A percentile compares a stretch with the other conserved stretches of the same genome.
Evolutionary conservation across 23 red algal genomes (phyloP).

Genomic region (Pyropia yezoensis): DNA sequence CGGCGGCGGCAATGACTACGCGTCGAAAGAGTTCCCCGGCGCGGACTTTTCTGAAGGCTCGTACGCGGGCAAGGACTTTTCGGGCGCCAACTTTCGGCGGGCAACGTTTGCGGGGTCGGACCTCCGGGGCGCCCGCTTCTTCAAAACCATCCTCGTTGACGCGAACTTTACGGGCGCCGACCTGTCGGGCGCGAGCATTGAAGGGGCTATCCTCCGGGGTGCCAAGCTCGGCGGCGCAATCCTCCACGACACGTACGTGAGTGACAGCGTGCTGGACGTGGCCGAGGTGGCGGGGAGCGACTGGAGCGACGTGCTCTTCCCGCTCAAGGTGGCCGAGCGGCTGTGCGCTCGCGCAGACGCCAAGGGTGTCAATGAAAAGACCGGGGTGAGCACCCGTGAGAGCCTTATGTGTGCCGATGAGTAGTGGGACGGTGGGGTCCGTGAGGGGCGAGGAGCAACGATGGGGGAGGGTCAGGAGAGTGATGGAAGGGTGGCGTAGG

Average conservation of each 20-base stretch:
- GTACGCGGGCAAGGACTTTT: slow-evolving; percentile 60
- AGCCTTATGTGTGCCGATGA: slow-evolving; percentile 83
- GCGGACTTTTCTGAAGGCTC: slow-evolving; percentile 35
- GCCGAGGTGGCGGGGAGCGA: slow-evolving; percentile 36
- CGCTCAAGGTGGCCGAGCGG: slow-evolving; percentile 21
- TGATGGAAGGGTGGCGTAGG: no score
- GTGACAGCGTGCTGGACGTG: slow-evolving; percentile 58
- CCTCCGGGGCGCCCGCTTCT: slow-evolving; percentile 59
- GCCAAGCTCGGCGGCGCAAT: slow-evolving; percentile 38
- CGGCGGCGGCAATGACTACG: slow-evolving; percentile 79
- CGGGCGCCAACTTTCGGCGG: slow-evolving; percentile 38
- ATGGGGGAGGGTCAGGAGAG: no score
- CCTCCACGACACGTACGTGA: slow-evolving; percentile 55
- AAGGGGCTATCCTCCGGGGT: slow-evolving; percentile 56
- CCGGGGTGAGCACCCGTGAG: slow-evolving; percentile 58
- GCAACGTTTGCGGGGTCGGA: slow-evolving; percentile 53
- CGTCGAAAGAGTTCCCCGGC: slow-evolving; percentile 37
- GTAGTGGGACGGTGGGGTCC: neutral
- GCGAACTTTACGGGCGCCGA: slow-evolving; percentile 60
- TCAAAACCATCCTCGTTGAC: slow-evolving; percentile 69
- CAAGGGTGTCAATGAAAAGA: slow-evolving; percentile 49
- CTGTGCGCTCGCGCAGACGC: slow-evolving; percentile 63
- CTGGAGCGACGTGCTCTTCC: slow-evolving; percentile 71
- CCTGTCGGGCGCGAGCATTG: slow-evolving; percentile 47
- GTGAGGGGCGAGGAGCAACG: no score